A percentile compares a stretch with the other conserved stretches of the same genome.
Evolutionary conservation across 1,139 yeast species (phyloP).

Genomic region (Lodderomyces oxycetoniae): DNA sequence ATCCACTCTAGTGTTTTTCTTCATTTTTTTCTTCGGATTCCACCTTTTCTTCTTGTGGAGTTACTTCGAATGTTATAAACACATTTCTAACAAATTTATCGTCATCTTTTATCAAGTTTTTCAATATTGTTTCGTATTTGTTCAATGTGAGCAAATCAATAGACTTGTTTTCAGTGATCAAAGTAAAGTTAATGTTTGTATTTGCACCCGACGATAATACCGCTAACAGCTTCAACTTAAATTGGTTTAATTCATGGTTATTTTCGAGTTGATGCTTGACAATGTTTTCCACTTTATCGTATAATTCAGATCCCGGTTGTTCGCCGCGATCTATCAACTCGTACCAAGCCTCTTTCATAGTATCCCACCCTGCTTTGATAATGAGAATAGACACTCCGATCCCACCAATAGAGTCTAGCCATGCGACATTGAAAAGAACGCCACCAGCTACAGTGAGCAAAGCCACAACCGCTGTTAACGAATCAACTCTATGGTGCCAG

Average conservation of each 20-base stretch:
- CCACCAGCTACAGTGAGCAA: constrained; percentile 85
- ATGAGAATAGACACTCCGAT: constrained; percentile 75
- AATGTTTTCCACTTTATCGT: constrained; percentile 23
- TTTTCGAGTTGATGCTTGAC: constrained; percentile 19
- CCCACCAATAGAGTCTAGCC: constrained; percentile 93
- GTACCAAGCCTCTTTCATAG: constrained; percentile 61
- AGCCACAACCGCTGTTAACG: constrained; percentile 88
- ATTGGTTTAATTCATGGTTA: constrained; percentile 16
- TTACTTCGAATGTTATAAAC: constrained; percentile 15
- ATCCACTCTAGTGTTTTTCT: background rate
- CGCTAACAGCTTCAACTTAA: constrained; percentile 44
- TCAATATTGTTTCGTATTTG: constrained; percentile 23
- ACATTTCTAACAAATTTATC: constrained; percentile 36
- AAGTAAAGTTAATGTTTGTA: constrained; percentile 30
- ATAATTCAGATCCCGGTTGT: constrained; percentile 25
- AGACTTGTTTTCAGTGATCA: constrained; percentile 17
- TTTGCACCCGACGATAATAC: constrained; percentile 74
- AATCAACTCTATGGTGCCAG: constrained; percentile 98
- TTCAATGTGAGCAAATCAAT: constrained; percentile 26
- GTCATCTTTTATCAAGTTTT: constrained; percentile 22
- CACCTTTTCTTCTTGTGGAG: constrained; percentile 5
- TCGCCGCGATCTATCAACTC: constrained; percentile 69
- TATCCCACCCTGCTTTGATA: constrained; percentile 77
- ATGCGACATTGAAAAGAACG: constrained; percentile 65
- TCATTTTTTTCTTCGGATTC: background rate